A percentile compares a stretch with the other conserved stretches of the same genome.
These are phyloP conservation scores for Carex myosuroides DNA, from an alignment of 176 grass and related monocot genomes.

Conservation along the genomic window DNA sequence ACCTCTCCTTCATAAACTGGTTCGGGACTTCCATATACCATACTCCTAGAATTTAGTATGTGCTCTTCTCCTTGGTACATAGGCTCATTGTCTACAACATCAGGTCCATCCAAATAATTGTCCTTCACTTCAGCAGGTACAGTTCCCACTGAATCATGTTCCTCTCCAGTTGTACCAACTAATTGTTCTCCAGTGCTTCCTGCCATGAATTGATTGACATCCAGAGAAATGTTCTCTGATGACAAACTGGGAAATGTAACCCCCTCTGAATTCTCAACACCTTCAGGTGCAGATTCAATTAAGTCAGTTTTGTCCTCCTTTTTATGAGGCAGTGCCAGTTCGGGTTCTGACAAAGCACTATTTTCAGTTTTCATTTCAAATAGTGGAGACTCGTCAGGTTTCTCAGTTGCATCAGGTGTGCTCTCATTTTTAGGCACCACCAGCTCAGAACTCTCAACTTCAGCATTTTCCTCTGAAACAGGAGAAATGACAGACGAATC, in stretches of 20 bases:
- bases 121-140: slow-evolving; percentile 28
- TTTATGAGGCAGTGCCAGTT: not conserved
- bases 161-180: slow-evolving; percentile 13
- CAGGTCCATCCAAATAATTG: slow-evolving; percentile 33
- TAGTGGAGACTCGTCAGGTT: not conserved
- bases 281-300: not conserved
- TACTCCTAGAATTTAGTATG: slow-evolving; percentile 37
- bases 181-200: slow-evolving; percentile 6
- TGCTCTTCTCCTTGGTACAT: slow-evolving; percentile 97
- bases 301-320: slow-evolving; percentile 3
- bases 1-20: slow-evolving; percentile 82
- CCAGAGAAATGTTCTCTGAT: slow-evolving; percentile 14
- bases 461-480: slow-evolving; percentile 30
- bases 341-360: slow-evolving; percentile 7
- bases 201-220: slow-evolving; percentile 18
- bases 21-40: slow-evolving; percentile 47
- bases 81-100: slow-evolving; percentile 46
- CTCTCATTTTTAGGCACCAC: slow-evolving; percentile 17
- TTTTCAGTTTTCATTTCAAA: slow-evolving; percentile 16
- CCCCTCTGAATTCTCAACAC: slow-evolving; percentile 13
- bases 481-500: slow-evolving; percentile 31
- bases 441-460: slow-evolving; percentile 29
- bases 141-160: slow-evolving; percentile 4
- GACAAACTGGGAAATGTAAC: slow-evolving; percentile 14
- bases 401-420: slow-evolving; percentile 19